Conservation (phyloP, 73 alveolate genomes). For the Stentor roeselii region DNA sequence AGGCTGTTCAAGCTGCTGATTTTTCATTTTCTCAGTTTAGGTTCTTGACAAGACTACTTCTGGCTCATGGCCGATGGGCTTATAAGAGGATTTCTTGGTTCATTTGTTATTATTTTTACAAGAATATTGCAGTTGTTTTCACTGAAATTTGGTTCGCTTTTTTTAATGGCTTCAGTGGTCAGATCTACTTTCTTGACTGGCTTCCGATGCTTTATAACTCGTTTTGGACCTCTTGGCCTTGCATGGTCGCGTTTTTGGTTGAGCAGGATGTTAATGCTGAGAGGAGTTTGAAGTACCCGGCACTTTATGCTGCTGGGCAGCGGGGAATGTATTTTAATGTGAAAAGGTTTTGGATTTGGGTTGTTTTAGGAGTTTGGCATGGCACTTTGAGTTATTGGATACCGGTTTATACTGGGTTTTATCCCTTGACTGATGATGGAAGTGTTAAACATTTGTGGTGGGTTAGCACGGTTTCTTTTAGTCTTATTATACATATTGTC, state of each 20-base stretch:
- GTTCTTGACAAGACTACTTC: constrained; percentile 55
- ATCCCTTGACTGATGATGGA: constrained; percentile 57
- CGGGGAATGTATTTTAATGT: constrained; percentile 59
- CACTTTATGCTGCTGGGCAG: constrained; percentile 82
- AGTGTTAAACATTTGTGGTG: constrained; percentile 62
- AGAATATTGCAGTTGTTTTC: constrained; percentile 74
- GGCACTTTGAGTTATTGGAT: constrained; percentile 60
- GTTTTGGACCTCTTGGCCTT: constrained; percentile 86
- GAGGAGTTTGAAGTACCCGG: constrained; percentile 59
- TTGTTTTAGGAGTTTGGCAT: constrained; percentile 64
- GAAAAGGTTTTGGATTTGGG: constrained; percentile 75
- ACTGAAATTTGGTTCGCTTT: constrained; percentile 78
- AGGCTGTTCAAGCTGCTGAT: constrained; percentile 90
- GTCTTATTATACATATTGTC: constrained; percentile 73
- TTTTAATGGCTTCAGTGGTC: constrained; percentile 84
- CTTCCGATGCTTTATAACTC: constrained; percentile 86
- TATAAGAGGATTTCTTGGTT: constrained; percentile 72
- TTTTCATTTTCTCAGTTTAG: constrained; percentile 74
- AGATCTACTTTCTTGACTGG: constrained; percentile 90
- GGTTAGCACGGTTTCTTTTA: constrained; percentile 68
- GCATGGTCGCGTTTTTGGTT: constrained; percentile 70
- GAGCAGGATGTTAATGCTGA: constrained; percentile 74
- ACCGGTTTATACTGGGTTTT: constrained; percentile 52
- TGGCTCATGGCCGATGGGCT: constrained; percentile 84
- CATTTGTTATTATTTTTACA: constrained; percentile 86